A percentile compares a stretch with the other conserved stretches of the same genome.
These are phyloP conservation scores for Candida silvatica DNA, from an alignment of 805 yeast species.

Conservation along the genomic window DNA sequence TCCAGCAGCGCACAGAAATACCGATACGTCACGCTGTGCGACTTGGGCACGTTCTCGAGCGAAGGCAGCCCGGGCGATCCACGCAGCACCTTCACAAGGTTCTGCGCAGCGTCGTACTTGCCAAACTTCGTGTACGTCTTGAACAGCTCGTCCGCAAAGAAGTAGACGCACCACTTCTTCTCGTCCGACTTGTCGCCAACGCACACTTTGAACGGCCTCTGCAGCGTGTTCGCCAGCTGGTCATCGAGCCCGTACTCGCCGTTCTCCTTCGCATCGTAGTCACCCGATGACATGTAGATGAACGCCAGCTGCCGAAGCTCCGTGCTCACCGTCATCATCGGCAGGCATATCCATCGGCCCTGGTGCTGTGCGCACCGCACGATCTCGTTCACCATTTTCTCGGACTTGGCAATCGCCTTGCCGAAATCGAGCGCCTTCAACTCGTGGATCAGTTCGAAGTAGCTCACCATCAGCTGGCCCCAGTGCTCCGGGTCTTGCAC, in stretches of 20 bases:
- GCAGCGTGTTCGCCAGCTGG: conserved; percentile 32
- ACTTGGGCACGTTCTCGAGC: conserved; percentile 23
- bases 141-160: conserved; percentile 62
- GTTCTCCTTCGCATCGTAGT: not conserved
- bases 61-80: conserved; percentile 2
- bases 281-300: conserved; percentile 2
- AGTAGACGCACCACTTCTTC: conserved; percentile 59
- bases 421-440: conserved; percentile 2
- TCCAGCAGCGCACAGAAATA: conserved; percentile 65
- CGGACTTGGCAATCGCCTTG: conserved; percentile 4
- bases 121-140: conserved; percentile 58
- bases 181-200: conserved; percentile 69
- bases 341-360: conserved; percentile 6
- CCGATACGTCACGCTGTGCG: conserved; percentile 51
- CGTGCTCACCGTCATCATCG: conserved; percentile 6
- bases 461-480: not conserved
- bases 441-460: conserved; percentile 1
- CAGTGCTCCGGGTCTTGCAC: conserved; percentile 1
- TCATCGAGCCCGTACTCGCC: conserved; percentile 12
- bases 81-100: conserved; percentile 41
- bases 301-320: conserved; percentile 7
- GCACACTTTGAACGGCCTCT: conserved; percentile 67
- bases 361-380: conserved; percentile 3
- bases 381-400: conserved; percentile 3
- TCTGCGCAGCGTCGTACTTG: conserved; percentile 65